Evolutionary conservation across 2,329 filamentous ascomycete genomes (phyloP).

Genomic region (Hawksworthiomyces lignivorus): DNA sequence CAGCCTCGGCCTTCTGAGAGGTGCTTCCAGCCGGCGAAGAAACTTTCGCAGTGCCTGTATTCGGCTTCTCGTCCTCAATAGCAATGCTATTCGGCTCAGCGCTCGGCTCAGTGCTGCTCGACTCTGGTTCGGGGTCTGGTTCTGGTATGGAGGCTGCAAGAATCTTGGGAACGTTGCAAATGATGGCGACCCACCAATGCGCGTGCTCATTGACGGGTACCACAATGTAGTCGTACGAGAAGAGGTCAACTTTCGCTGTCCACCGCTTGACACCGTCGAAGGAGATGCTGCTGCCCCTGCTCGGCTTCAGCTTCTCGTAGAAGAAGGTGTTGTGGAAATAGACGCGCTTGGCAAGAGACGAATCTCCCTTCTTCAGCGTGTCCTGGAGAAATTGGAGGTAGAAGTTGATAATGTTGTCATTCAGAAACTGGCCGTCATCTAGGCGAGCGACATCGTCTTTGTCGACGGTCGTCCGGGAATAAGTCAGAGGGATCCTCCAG

Average conservation of each 20-base stretch:
- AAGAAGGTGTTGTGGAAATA: slow-evolving; percentile 95
- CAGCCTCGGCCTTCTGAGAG: no score
- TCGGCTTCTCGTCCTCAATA: neutral
- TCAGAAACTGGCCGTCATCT: slow-evolving; percentile 78
- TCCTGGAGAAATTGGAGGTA: slow-evolving; percentile 70
- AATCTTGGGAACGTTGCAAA: slow-evolving; percentile 75
- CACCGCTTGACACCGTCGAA: slow-evolving; percentile 80
- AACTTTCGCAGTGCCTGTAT: no score
- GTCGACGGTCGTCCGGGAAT: slow-evolving; percentile 59
- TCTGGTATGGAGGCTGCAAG: slow-evolving; percentile 22
- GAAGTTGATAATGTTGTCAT: slow-evolving; percentile 87
- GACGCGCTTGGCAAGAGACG: slow-evolving; percentile 54
- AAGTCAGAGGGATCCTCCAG: slow-evolving; percentile 55
- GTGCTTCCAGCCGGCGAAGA: no score
- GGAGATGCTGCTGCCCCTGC: slow-evolving; percentile 56
- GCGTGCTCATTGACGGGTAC: slow-evolving; percentile 81
- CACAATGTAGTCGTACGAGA: slow-evolving; percentile 79
- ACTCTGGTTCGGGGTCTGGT: neutral
- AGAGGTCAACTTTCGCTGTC: slow-evolving; percentile 79
- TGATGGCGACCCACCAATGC: slow-evolving; percentile 94
- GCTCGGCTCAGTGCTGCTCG: no score
- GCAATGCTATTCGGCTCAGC: neutral
- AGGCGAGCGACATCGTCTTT: slow-evolving; percentile 67
- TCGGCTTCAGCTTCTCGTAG: slow-evolving; percentile 66
- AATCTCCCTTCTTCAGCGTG: slow-evolving; percentile 45